phyloP scores from a whole-genome alignment of 1,139 yeast species.

The Meyerozyma smithsonii region DNA sequence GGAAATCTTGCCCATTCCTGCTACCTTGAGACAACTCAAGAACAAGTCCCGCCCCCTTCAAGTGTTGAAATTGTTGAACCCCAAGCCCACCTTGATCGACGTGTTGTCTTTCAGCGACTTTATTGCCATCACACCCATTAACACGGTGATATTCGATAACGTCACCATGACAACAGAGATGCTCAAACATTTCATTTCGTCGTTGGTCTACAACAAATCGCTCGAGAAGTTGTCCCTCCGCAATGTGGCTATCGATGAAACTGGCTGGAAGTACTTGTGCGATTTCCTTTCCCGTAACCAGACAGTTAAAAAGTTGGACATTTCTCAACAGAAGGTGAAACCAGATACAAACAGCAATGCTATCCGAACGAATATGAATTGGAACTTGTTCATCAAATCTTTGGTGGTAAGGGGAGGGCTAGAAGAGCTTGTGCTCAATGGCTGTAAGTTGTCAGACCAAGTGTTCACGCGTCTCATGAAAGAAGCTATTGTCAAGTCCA shows the following conservation, averaged over 20 bases:
- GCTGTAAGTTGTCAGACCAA: slow-evolving; percentile 59
- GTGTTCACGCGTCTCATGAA: slow-evolving; percentile 48
- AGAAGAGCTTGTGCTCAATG: slow-evolving; percentile 79
- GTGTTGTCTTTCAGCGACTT: slow-evolving; percentile 85
- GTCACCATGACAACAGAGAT: slow-evolving; percentile 76
- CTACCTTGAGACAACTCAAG: slow-evolving; percentile 79
- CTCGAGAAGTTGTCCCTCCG: slow-evolving; percentile 72
- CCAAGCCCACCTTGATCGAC: slow-evolving; percentile 88
- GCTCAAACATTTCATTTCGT: slow-evolving; percentile 64
- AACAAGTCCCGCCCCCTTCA: slow-evolving; percentile 72
- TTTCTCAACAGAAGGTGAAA: slow-evolving; percentile 70
- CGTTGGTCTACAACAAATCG: slow-evolving; percentile 52
- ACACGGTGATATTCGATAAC: slow-evolving; percentile 75
- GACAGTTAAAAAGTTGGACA: slow-evolving; percentile 62
- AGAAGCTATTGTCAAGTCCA: slow-evolving; percentile 47
- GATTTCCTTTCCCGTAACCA: slow-evolving; percentile 59
- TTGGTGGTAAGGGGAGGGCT: slow-evolving; percentile 62
- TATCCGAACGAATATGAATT: slow-evolving; percentile 66
- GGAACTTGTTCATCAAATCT: slow-evolving; percentile 65
- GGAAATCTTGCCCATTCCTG: slow-evolving; percentile 90
- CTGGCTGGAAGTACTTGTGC: slow-evolving; percentile 74
- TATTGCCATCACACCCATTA: slow-evolving; percentile 76
- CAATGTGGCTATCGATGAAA: slow-evolving; percentile 67
- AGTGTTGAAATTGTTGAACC: slow-evolving; percentile 74
- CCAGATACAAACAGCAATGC: slow-evolving; percentile 41